Evolutionary conservation across 495 filamentous ascomycete species (phyloP), one percentile per base, ranked within the genome.

Genomic region (Neurospora tetrasperma): DNA sequence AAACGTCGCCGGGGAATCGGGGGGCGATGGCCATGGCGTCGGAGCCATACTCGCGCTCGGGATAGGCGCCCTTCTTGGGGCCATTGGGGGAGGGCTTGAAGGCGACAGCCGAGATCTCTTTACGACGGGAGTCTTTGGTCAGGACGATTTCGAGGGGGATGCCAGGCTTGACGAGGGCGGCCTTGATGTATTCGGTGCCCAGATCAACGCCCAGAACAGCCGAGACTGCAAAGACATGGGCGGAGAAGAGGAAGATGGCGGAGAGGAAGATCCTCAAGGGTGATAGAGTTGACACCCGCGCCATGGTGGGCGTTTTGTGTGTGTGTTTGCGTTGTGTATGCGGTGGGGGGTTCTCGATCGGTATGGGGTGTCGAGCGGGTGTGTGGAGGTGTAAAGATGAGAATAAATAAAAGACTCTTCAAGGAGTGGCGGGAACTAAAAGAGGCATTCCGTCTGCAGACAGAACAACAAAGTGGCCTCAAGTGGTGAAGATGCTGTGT

Each of bases 71-170:
- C 42, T 85, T 84, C 40, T 87, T 85, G 73, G 88, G 83, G 71
- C 82, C 84, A 79, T 84, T 84, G 82, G 85, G 85, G 23, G 88
- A 84, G 54, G 94, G 93, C 81, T 98, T 99, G 87, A 99, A 98
- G 42, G 93, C 92, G 76, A 98, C 90, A 62, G 94, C 94, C 5
- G 95, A 92, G 27, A 85, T 87, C 80, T 99, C 96, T 85, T 99
- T 99, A 76, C 96, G 91, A 81, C 96, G 92, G 43, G 96, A 98
- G 82, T 99, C 96, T 81, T 98, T 98, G n/a, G 93, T 97, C 71
- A 97, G 88, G 79, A 99, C 94, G 75, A 99, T 98, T 78, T 98
- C 96, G 81, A 98, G 93, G 12, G 96, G 96, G 72, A 98, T 97
- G 74, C 96, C 96, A 4, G 96, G 96, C 81, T 99, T 99, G 73